Evolutionary conservation across 805 yeast genomes (phyloP).

Genomic region (Candida silvatica): DNA sequence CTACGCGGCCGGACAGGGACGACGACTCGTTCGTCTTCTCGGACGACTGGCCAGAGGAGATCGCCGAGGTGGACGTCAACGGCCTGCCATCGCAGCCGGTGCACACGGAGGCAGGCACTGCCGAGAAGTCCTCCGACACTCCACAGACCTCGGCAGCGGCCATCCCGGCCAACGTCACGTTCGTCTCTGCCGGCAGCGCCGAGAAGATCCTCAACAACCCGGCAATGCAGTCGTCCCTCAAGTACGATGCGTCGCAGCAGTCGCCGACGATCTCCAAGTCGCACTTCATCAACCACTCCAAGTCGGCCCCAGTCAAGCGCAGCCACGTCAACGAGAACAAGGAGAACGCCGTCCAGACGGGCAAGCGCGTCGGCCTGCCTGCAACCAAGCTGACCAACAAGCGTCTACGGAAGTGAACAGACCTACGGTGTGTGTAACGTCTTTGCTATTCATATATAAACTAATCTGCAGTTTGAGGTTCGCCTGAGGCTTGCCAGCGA

Average conservation of each 20-base stretch:
- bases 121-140: not conserved
- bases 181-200: slow-evolving; percentile 62
- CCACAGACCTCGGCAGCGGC: slow-evolving; percentile 8
- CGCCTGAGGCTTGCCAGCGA: too few species aligned
- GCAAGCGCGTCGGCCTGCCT: slow-evolving; percentile 20
- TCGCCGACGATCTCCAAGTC: slow-evolving; percentile 44
- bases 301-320: slow-evolving; percentile 56
- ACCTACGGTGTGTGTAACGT: too few species aligned
- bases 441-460: too few species aligned
- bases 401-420: slow-evolving; percentile 7
- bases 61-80: slow-evolving; percentile 9
- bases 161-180: slow-evolving; percentile 25
- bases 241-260: slow-evolving; percentile 51
- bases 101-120: slow-evolving; percentile 18
- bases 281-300: slow-evolving; percentile 46
- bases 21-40: slow-evolving; percentile 50
- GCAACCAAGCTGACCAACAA: slow-evolving; percentile 12
- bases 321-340: slow-evolving; percentile 4
- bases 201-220: slow-evolving; percentile 41
- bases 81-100: slow-evolving; percentile 21
- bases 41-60: slow-evolving; percentile 31
- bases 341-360: slow-evolving; percentile 1
- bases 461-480: too few species aligned
- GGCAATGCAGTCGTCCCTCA: slow-evolving; percentile 27
- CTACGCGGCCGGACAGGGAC: slow-evolving; percentile 6